phyloP scores from a whole-genome alignment of 768 basidiomycete genomes.

The Candolleomyces eurysporus region DNA sequence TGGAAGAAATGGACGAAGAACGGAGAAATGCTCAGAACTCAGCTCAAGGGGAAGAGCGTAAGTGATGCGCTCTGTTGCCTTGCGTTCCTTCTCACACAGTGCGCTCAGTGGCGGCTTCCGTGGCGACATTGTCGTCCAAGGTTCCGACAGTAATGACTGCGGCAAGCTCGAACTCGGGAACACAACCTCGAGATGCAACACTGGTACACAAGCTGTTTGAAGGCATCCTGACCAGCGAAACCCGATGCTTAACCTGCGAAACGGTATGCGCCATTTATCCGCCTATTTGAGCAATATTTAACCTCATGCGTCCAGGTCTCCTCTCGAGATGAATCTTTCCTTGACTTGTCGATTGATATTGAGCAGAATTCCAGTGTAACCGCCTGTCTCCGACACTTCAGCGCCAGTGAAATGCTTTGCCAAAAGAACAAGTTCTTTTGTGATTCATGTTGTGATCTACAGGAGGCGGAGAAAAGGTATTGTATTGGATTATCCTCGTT shows the following conservation, averaged over 20 bases:
- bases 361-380: slow-evolving; percentile 97
- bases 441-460: slow-evolving; percentile 93
- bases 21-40: slow-evolving; percentile 40
- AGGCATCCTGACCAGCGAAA: slow-evolving; percentile 93
- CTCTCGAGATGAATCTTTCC: slow-evolving; percentile 92
- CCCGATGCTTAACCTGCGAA: slow-evolving; percentile 96
- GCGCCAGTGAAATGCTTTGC: slow-evolving; percentile 97
- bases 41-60: slow-evolving; percentile 61
- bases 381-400: slow-evolving; percentile 93
- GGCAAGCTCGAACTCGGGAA: slow-evolving; percentile 45
- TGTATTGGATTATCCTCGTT: slow-evolving; percentile 6
- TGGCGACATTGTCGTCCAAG: slow-evolving; percentile 51
- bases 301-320: slow-evolving; percentile 55
- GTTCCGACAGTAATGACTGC: slow-evolving; percentile 38
- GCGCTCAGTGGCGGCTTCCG: slow-evolving; percentile 56
- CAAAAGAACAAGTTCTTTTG: slow-evolving; percentile 99
- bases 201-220: slow-evolving; percentile 93
- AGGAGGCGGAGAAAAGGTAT: slow-evolving; percentile 97
- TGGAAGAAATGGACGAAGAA: slow-evolving; percentile 88
- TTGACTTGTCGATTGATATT: slow-evolving; percentile 99
- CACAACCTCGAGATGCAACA: slow-evolving; percentile 54
- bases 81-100: background rate
- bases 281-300: slow-evolving; percentile 11
- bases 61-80: slow-evolving; percentile 29
- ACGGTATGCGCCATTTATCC: slow-evolving; percentile 55